Base-by-base conservation (phyloP, 2,329 filamentous ascomycete species). In the Trichophyton rubrum region DNA sequence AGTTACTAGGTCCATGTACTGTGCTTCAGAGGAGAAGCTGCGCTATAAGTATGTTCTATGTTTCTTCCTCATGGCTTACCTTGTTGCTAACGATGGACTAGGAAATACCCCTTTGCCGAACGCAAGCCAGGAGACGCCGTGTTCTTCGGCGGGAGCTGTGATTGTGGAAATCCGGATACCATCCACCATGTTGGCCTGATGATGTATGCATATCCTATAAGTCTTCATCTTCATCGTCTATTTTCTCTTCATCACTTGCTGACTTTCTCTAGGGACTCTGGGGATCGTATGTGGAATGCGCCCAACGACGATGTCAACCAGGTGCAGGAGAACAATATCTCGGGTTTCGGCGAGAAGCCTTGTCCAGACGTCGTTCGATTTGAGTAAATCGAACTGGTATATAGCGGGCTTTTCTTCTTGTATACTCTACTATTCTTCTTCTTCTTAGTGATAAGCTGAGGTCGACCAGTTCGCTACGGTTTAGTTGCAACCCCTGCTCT, bases 221-320 rank as follows among this genome's bases (percentile, higher is more conserved):
- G 24, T 68, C 72, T 33, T 9, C 24, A 3, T 22, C 38, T 41
- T 24, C 9, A 24, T 33, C 20, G 33, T 56, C 13, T 15, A 2
- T 22, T 55, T 8, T 56, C 13, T 24, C 15, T 30, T 33, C n/a
- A 38, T 24, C 4, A 9, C 3, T 6, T 17, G 30, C 56, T 58
- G 41, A 58, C 15, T 7, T 58, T 7, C 43, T 27, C 33, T 38
- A 68, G 64, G 61, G 66, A 68, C 61, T 65, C 64, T 3, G 66
- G 65, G 5, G 66, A 68, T 60, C 65, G 66, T 4, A 65, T 68
- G 65, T 69, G 66, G 67, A 68, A 67, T 62, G 66, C 66, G 30
- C 67, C 67, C 11, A 68, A 68, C 56, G 67, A 67, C 47, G n/a
- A 53, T 6, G 63, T 68, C 17, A 68, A 68, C 51, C 59, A 62